Base-by-base conservation (phyloP, 2,329 filamentous ascomycete genomes). In the Apiospora aurea region DNA sequence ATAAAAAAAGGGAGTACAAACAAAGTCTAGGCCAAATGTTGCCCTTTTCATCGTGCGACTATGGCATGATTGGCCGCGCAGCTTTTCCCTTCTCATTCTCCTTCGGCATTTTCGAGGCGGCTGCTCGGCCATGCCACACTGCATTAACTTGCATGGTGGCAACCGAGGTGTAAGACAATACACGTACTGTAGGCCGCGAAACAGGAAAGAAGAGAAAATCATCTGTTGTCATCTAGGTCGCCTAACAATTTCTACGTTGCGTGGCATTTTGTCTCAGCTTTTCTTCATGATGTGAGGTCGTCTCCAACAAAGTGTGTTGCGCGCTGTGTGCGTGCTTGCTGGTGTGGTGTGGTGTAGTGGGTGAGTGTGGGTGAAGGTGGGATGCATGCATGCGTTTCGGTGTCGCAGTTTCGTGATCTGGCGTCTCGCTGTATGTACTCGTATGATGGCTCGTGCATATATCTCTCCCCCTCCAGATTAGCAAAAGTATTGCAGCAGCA, bases 131-230 rank as follows among this genome's bases (percentile, higher is more conserved):
- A 64, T 64, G 34, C 29, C 57, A 61, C 53, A 61, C 53, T 61
- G 53, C 53, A 61, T 61, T 38, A 61, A 61, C 53, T 29, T 61
- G 53, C 53, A 61, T 38, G 53, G 53, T 61, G 53, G 53, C 53
- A 61, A 61, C 41, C 41, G 53, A 61, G 53, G 7, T 61, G 53
- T 4, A 38, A 61, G 57, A 34, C 57, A 13, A n/a, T 29, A 29
- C 26, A 29, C 26, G 26, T 29, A 29, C 26, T 29, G 26, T 24
- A 34, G 57, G 16, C 53, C 18, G 53, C 29, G 16, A 64, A 64
- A 21, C 29, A 38, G 5, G 41, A 41, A 13, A 18, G 5, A 38
- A 38, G 7, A 38, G 7, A 38, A 38, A 8, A 38, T 2, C 4
- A 34, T 38, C 34, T 21, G 34, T 16, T 41, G 34, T 18, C 18